Percentiles rank a stretch among this genome's conserved stretches.
Evolutionary conservation across 371 early-diverging fungal genomes (phyloP).

Genomic region (Dinochytrium kinnereticum): DNA sequence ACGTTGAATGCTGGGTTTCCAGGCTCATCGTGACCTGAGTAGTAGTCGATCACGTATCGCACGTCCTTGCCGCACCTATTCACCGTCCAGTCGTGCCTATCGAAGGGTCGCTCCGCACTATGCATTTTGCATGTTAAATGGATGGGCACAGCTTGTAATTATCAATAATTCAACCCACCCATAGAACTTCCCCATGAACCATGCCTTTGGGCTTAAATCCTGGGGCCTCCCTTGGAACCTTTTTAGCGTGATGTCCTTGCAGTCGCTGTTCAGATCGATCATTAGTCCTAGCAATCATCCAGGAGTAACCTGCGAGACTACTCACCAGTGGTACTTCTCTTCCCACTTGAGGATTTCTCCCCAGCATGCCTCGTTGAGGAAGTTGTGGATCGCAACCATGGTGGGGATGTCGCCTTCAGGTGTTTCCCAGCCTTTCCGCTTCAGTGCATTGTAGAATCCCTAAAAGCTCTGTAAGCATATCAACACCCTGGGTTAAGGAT

Average conservation of each 20-base stretch:
- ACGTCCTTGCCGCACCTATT: conserved; percentile 92
- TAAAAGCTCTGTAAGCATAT: conserved; percentile 48
- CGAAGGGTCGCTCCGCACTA: conserved; percentile 75
- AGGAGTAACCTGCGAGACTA: conserved; percentile 32
- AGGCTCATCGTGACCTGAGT: conserved; percentile 63
- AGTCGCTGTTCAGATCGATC: conserved; percentile 46
- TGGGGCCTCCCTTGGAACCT: conserved; percentile 85
- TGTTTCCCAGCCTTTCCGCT: conserved; percentile 92
- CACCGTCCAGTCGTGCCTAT: conserved; percentile 97
- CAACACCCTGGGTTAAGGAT: not conserved
- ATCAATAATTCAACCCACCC: conserved; percentile 29
- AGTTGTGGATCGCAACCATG: conserved; percentile 97
- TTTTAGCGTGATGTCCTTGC: conserved; percentile 69
- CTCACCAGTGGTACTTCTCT: conserved; percentile 70
- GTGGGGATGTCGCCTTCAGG: conserved; percentile 86
- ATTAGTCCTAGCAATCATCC: not conserved
- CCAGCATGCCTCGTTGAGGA: conserved; percentile 96
- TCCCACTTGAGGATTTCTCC: conserved; percentile 93
- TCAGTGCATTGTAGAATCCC: conserved; percentile 95
- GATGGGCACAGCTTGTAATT: too few species aligned
- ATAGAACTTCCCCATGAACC: conserved; percentile 31
- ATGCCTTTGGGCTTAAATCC: conserved; percentile 84
- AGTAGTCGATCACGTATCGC: conserved; percentile 95
- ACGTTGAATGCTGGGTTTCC: conserved; percentile 55
- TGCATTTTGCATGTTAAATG: not conserved